Conservation (phyloP, 1,139 yeast genomes). For the Debaryomycetaceae sp. region DNA sequence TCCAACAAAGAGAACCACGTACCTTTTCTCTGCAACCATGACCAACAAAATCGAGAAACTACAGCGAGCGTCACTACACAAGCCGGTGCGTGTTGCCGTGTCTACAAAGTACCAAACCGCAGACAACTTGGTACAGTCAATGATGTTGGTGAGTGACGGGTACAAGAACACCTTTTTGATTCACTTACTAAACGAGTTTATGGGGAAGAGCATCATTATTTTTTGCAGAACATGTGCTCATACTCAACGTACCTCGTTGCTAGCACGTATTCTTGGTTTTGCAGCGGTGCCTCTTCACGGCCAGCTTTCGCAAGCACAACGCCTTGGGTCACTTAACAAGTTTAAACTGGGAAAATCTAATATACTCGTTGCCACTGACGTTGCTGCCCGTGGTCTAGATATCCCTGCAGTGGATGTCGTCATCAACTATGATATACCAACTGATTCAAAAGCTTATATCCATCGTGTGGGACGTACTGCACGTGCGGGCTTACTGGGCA, state of each 20-base stretch:
- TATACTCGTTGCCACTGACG: constrained; percentile 92
- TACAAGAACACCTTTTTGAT: constrained; percentile 82
- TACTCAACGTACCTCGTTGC: constrained; percentile 78
- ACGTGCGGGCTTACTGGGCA: constrained; percentile 94
- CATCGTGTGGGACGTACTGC: constrained; percentile 98
- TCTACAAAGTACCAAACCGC: constrained; percentile 87
- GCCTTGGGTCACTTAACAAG: constrained; percentile 86
- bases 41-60: constrained; percentile 89
- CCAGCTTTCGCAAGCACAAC: constrained; percentile 81
- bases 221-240: constrained; percentile 95
- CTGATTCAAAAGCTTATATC: constrained; percentile 95
- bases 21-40: constrained; percentile 91
- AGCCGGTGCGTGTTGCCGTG: constrained; percentile 89
- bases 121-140: constrained; percentile 77
- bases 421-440: constrained; percentile 89
- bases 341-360: constrained; percentile 78
- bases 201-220: constrained; percentile 81
- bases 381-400: constrained; percentile 96
- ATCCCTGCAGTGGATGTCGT: constrained; percentile 92
- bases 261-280: constrained; percentile 75
- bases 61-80: constrained; percentile 81
- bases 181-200: constrained; percentile 68
- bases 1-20: constrained; percentile 80
- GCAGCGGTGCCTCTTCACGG: constrained; percentile 92
- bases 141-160: constrained; percentile 89